A percentile compares a stretch with the other conserved stretches of the same genome.
Conservation (phyloP, 2,329 filamentous ascomycete genomes). For the Trichothecium sympodiale region DNA sequence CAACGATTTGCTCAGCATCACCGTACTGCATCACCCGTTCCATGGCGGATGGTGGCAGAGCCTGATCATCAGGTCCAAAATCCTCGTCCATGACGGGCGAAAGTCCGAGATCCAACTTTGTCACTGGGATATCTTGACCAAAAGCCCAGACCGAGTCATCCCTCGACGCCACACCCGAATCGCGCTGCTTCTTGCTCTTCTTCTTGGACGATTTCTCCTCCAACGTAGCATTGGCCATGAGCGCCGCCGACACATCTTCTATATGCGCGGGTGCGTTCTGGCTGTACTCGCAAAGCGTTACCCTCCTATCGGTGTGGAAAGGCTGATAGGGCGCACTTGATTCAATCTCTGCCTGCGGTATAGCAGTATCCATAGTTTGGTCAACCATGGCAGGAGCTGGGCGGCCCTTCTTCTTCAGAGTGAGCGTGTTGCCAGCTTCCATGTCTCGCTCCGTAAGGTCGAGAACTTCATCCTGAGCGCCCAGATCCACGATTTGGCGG, state of each 20-base stretch:
- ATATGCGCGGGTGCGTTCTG: constrained; percentile 17
- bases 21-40: constrained; percentile 49
- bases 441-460: constrained; percentile 41
- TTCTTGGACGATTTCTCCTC: constrained; percentile 28
- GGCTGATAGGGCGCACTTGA: constrained; percentile 93
- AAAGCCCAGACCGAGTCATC: constrained; percentile 40
- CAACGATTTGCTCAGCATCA: constrained; percentile 66
- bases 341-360: constrained; percentile 76
- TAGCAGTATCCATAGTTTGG: constrained; percentile 49
- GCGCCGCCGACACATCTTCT: constrained; percentile 23
- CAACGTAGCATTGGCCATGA: constrained; percentile 28
- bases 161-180: constrained; percentile 9
- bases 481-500: constrained; percentile 37
- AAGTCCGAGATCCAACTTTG: constrained; percentile 42
- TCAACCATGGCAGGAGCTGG: constrained; percentile 22
- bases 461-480: constrained; percentile 43
- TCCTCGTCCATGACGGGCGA: constrained; percentile 33
- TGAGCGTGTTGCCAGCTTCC: constrained; percentile 43
- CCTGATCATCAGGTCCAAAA: constrained; percentile 40
- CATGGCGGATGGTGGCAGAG: constrained; percentile 52
- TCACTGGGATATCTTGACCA: constrained; percentile 40
- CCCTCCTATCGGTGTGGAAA: constrained; percentile 83
- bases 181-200: constrained; percentile 21
- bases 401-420: constrained; percentile 26
- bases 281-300: constrained; percentile 62